phyloP scores from a whole-genome alignment of 495 filamentous ascomycete genomes.

The Penicillium samsonianum region DNA sequence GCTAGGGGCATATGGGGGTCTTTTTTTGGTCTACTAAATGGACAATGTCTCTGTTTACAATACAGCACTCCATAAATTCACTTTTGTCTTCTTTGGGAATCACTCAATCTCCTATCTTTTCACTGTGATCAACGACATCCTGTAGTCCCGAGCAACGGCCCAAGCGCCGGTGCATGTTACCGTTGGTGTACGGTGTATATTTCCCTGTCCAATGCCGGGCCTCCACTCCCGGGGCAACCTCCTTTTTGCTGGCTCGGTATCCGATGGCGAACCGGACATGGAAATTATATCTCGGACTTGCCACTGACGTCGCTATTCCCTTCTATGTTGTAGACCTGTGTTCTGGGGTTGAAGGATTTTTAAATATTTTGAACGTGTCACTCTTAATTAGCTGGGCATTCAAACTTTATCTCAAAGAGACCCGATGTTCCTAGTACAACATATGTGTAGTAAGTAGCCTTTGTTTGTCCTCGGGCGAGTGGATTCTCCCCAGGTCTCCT shows the following conservation, averaged over 20 bases:
- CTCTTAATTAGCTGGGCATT: background rate
- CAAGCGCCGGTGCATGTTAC: conserved; percentile 25
- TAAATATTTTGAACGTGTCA: background rate
- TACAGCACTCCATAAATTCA: background rate
- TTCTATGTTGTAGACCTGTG: background rate
- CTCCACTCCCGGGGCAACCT: conserved; percentile 32
- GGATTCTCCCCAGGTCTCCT: conserved; percentile 1
- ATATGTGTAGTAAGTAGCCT: background rate
- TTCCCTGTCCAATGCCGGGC: conserved; percentile 28
- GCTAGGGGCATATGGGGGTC: conserved; percentile 1
- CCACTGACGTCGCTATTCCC: conserved; percentile 13
- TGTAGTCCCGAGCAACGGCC: conserved; percentile 31
- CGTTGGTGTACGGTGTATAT: conserved; percentile 27
- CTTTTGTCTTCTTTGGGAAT: background rate
- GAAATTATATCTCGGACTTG: conserved; percentile 9
- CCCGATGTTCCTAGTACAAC: background rate
- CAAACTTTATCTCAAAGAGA: background rate
- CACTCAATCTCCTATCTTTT: background rate
- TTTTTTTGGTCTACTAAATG: background rate
- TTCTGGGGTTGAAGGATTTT: background rate
- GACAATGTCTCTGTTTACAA: background rate
- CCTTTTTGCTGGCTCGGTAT: conserved; percentile 30
- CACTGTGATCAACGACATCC: background rate
- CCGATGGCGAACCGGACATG: conserved; percentile 17
- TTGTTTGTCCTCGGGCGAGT: background rate